phyloP scores from a whole-genome alignment of 352 stramenopile genomes.

The Thraustochytrium striatum region DNA sequence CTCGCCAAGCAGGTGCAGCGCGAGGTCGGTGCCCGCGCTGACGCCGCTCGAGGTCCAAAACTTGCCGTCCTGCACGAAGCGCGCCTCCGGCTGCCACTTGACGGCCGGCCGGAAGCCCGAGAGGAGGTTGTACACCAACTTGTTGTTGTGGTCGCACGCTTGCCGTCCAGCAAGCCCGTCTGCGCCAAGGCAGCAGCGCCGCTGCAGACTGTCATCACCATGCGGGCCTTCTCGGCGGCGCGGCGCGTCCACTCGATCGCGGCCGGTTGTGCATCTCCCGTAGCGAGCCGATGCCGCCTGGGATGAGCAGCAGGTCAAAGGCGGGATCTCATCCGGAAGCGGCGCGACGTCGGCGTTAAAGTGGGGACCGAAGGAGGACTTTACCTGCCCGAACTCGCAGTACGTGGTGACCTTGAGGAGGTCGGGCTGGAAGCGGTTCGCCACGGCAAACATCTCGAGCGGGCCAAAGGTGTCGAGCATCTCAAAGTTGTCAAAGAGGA shows the following conservation, averaged over 20 bases:
- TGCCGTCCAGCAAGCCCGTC: neutral
- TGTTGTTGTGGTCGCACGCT: conserved; percentile 6
- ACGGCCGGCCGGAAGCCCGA: neutral
- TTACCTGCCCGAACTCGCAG: neutral
- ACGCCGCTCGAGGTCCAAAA: conserved; percentile 9
- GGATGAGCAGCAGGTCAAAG: conserved; percentile 14
- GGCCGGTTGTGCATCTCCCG: neutral
- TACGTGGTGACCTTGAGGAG: neutral
- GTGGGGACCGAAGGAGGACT: neutral
- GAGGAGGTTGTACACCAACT: neutral
- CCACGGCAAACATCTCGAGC: conserved; percentile 20
- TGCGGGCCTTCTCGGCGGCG: too few species aligned
- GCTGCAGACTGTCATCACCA: too few species aligned
- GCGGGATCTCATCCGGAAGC: neutral
- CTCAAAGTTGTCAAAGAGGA: conserved; percentile 38
- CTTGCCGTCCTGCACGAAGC: conserved; percentile 4
- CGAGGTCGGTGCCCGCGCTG: neutral
- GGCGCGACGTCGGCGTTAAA: neutral
- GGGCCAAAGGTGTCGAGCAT: conserved; percentile 11
- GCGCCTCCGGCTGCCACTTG: neutral
- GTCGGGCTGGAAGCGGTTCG: neutral
- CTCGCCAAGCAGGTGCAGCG: neutral
- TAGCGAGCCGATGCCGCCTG: neutral
- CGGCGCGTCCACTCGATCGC: too few species aligned
- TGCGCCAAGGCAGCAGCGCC: neutral